Conservation (phyloP, 192 early-diverging fungal species). For the Dispira simplex region DNA sequence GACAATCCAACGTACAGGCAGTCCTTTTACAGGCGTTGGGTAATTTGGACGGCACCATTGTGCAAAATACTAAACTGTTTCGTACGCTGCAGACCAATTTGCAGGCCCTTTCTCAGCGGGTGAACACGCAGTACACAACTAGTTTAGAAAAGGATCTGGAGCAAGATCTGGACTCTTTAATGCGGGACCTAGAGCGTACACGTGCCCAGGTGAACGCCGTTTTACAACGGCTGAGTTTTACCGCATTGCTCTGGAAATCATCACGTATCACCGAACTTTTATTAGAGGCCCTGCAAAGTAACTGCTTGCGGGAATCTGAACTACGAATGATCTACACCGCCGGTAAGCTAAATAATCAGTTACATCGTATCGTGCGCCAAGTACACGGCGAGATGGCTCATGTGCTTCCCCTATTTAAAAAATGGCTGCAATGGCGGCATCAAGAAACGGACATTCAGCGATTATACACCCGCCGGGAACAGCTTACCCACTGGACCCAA, state of each 20-base stretch:
- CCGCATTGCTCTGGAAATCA: neutral
- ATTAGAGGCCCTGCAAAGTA: neutral
- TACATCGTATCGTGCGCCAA: neutral
- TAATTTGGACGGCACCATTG: too few species aligned
- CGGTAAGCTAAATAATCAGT: neutral
- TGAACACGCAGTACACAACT: neutral
- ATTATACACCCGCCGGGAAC: neutral
- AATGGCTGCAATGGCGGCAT: neutral
- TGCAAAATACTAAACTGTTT: too few species aligned
- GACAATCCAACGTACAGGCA: too few species aligned
- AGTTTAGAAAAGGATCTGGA: neutral
- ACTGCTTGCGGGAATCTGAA: conserved; percentile 1
- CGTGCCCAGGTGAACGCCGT: neutral
- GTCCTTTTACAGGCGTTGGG: too few species aligned
- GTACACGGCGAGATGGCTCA: neutral
- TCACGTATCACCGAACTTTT: neutral
- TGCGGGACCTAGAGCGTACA: neutral
- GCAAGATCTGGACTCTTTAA: neutral
- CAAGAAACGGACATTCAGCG: neutral
- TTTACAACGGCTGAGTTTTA: neutral
- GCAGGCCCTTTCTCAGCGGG: neutral
- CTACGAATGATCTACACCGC: conserved; percentile 1
- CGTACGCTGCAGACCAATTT: too few species aligned
- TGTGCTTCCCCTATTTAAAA: neutral
- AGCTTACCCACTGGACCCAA: neutral